These are phyloP conservation scores for Syzygium aromaticum DNA, from an alignment of 345 rosid genomes.

Conservation along the genomic window DNA sequence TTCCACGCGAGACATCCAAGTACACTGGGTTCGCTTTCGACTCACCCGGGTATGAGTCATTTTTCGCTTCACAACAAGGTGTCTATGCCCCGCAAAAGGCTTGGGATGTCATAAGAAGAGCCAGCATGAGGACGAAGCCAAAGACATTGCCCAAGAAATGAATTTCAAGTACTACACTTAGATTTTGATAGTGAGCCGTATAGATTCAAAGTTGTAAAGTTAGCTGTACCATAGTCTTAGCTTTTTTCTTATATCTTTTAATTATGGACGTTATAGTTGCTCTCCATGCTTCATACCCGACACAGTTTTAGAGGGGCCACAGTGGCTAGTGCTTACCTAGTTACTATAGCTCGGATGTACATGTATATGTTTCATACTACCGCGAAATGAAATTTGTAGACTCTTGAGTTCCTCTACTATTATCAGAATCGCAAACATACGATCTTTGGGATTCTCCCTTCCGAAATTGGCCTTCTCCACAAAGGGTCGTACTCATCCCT, in stretches of 20 bases:
- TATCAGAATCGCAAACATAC: background rate
- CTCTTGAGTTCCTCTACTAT: background rate
- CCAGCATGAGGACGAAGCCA: constrained; percentile 55
- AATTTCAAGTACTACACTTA: background rate
- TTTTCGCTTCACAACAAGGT: constrained; percentile 88
- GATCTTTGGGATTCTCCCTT: background rate
- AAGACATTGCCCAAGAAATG: constrained; percentile 36
- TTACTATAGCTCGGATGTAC: background rate
- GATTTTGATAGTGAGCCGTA: background rate
- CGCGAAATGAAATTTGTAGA: background rate
- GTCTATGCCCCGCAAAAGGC: constrained; percentile 87
- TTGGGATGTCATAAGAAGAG: constrained; percentile 98
- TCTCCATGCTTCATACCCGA: background rate
- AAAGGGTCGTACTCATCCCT: background rate
- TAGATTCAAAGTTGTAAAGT: background rate
- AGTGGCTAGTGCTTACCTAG: background rate
- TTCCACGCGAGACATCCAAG: constrained; percentile 80
- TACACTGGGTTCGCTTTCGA: constrained; percentile 97
- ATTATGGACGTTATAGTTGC: background rate
- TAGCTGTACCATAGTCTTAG: background rate
- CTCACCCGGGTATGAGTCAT: constrained; percentile 96
- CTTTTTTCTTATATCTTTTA: background rate
- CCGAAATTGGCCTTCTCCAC: background rate
- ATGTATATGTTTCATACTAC: background rate
- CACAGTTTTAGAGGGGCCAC: background rate